These are phyloP conservation scores for Quercus wislizeni DNA, from an alignment of 306 rosid genomes.

Conservation along the genomic window DNA sequence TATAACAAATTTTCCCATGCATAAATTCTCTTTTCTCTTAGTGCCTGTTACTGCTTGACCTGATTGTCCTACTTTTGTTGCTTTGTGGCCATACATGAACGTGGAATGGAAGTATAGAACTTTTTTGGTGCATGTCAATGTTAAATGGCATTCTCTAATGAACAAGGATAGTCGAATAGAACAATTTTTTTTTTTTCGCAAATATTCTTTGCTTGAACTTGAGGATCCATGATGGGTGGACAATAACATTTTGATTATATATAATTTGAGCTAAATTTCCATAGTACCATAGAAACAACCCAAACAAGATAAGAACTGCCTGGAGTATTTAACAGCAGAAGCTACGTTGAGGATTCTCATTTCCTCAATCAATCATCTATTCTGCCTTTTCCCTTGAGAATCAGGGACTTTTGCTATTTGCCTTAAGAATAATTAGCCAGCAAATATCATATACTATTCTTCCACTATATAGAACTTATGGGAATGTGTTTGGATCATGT, in stretches of 20 bases:
- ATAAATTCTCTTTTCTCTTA: background rate
- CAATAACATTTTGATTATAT: too few relatives aligned
- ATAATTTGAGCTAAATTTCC: too few relatives aligned
- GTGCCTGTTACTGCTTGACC: background rate
- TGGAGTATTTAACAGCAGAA: background rate
- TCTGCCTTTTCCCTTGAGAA: constrained; percentile 6
- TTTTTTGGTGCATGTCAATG: background rate
- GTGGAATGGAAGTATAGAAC: background rate
- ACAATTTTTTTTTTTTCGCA: background rate
- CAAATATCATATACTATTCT: background rate
- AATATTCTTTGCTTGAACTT: background rate
- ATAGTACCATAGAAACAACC: too few relatives aligned
- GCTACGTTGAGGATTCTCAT: background rate
- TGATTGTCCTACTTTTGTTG: background rate
- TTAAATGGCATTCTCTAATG: background rate
- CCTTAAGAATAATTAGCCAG: constrained; percentile 2
- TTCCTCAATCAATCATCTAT: background rate
- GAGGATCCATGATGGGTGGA: background rate
- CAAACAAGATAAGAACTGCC: too few relatives aligned
- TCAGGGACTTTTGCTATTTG: constrained; percentile 12
- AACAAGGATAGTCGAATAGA: background rate
- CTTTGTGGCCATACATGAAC: background rate
- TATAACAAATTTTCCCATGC: background rate
- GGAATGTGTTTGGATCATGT: background rate
- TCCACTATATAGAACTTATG: background rate